phyloP scores from a whole-genome alignment of 31 red algal genomes.

The Odonthalia washingtoniensis region DNA sequence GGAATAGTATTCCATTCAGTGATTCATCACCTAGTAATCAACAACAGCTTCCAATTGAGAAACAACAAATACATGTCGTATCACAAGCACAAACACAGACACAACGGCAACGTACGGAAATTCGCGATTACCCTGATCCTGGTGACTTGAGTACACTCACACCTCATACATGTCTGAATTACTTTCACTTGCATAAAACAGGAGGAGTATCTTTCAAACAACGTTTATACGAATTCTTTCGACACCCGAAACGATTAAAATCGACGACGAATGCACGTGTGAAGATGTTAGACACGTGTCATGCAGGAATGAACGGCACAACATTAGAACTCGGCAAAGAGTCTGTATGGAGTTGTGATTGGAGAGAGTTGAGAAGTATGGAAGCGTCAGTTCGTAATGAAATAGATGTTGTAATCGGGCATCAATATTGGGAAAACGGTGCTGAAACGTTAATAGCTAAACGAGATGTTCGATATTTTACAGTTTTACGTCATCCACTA shows the following conservation, averaged over 20 bases:
- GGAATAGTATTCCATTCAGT: too few relatives aligned
- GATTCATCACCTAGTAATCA: too few relatives aligned
- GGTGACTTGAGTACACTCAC: too few relatives aligned
- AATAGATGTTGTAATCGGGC: slow-evolving; percentile 68
- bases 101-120: too few relatives aligned
- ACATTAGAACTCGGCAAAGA: background rate
- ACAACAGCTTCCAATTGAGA: too few relatives aligned
- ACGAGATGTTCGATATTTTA: slow-evolving; percentile 53
- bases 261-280: background rate
- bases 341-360: slow-evolving; percentile 58
- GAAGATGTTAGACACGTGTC: slow-evolving; percentile 44
- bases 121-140: too few relatives aligned
- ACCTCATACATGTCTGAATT: too few relatives aligned
- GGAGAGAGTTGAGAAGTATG: slow-evolving; percentile 37
- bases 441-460: slow-evolving; percentile 51
- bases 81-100: too few relatives aligned
- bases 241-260: background rate
- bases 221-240: slow-evolving; percentile 34
- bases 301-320: background rate
- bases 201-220: slow-evolving; percentile 46
- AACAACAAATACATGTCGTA: too few relatives aligned
- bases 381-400: background rate
- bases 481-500: slow-evolving; percentile 65
- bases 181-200: slow-evolving; percentile 52
- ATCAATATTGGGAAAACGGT: slow-evolving; percentile 74